Evolutionary conservation across 2,329 filamentous ascomycete species (phyloP), one percentile per base, ranked within the genome.

Genomic region (Penicillium sp.): DNA sequence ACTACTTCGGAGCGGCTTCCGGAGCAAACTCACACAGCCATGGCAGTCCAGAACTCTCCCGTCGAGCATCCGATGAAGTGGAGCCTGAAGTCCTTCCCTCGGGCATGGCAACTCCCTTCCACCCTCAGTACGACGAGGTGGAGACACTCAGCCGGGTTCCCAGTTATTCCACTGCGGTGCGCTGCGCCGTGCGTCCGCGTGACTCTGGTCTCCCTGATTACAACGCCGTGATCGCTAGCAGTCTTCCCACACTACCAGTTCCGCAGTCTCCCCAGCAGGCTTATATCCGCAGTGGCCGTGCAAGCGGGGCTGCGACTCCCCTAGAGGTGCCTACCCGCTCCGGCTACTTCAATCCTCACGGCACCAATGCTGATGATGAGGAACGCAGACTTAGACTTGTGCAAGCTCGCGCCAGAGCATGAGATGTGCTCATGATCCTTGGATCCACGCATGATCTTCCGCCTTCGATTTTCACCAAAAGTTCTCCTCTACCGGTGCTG

Each of bases 161-260:
- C 1, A 92, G 89, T 55, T 92, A 92, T 70, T 82, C 83, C 16
- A 92, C 89, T 1, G 89, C 89, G 0, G 84, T 91, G 27, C 84
- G 84, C 61, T 84, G 86, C 0, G 84, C 86, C 5, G 82, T 85
- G 16, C 80, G 83, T 34, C 79, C 79, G 7, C 79, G 80, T 23
- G 79, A 79, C 33, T 72, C 77, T 5, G 73, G 73, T 13, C 79
- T 90, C 6, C 89, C 89, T 0, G 85, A 89, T 68, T 92, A 92
- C 68, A 76, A 82, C 55, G 82, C 87, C 2, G 87, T 84, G 15
- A 67, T 72, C 27, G 68, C 71, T 8, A 65, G 64, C 41, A 63
- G 65, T 29, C 41, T 69, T 29, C 63, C 66, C 29, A 64, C 65
- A 7, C 65, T 69, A 3, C 63, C 69, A 11, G 55, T 69, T 0